These are phyloP conservation scores for Juglanconis juglandina DNA, from an alignment of 2,329 filamentous ascomycete genomes.

Conservation along the genomic window DNA sequence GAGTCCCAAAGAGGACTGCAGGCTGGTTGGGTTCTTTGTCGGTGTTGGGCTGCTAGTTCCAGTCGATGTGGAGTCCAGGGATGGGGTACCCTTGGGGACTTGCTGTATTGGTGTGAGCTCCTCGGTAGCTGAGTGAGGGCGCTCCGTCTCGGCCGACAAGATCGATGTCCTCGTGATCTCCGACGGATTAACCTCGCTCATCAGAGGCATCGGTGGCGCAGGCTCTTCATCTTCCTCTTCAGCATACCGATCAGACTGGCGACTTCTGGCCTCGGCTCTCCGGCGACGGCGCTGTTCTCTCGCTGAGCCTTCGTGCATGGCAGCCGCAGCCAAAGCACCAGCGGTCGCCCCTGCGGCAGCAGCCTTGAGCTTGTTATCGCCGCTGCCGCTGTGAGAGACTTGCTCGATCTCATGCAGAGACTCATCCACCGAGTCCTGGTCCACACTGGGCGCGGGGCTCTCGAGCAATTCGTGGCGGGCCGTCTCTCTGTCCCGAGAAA, in stretches of 20 bases:
- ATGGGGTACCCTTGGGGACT: slow-evolving; percentile 57
- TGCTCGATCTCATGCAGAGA: slow-evolving; percentile 37
- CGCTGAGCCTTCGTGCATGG: slow-evolving; percentile 42
- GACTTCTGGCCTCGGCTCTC: slow-evolving; percentile 48
- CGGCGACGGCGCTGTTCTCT: slow-evolving; percentile 51
- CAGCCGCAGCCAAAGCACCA: slow-evolving; percentile 33
- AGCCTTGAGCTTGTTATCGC: slow-evolving; percentile 40
- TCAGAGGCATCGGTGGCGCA: slow-evolving; percentile 77
- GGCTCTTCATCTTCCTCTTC: slow-evolving; percentile 56
- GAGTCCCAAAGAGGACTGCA: slow-evolving; percentile 59
- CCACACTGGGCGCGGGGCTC: slow-evolving; percentile 44
- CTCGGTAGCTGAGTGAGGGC: slow-evolving; percentile 65
- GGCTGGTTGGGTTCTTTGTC: slow-evolving; percentile 48
- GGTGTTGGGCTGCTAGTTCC: slow-evolving; percentile 55
- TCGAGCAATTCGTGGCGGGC: slow-evolving; percentile 53
- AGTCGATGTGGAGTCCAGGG: slow-evolving; percentile 46
- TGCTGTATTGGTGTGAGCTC: slow-evolving; percentile 60
- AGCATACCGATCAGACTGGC: slow-evolving; percentile 41
- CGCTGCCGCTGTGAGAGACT: slow-evolving; percentile 40
- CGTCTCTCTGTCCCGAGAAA: slow-evolving; percentile 47
- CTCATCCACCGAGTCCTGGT: slow-evolving; percentile 45
- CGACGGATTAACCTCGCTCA: slow-evolving; percentile 80
- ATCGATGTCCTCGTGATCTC: slow-evolving; percentile 87
- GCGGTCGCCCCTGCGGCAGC: slow-evolving; percentile 44
- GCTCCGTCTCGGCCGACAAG: slow-evolving; percentile 73